Conservation (phyloP, 495 filamentous ascomycete genomes). For the Corynascus novoguineensis region DNA sequence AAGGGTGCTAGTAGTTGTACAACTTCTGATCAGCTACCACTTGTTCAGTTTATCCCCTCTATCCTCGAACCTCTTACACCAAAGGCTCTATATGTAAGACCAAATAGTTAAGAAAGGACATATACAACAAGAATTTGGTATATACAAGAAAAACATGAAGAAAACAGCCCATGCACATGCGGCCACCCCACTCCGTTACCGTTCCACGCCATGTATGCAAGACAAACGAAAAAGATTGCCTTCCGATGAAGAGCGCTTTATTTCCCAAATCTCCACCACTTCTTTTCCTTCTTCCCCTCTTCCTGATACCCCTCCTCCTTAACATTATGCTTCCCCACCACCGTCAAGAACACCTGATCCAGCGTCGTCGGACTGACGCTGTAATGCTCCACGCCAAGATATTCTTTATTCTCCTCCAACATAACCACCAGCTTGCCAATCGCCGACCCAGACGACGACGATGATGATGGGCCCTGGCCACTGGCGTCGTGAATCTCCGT, state of each 20-base stretch:
- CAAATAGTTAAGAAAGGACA: too few relatives aligned
- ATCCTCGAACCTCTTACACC: too few relatives aligned
- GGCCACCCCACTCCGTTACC: background rate
- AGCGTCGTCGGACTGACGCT: conserved; percentile 75
- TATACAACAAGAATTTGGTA: too few relatives aligned
- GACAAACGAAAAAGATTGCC: too few relatives aligned
- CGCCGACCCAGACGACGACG: conserved; percentile 23
- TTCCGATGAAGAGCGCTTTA: background rate
- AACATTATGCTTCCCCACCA: conserved; percentile 71
- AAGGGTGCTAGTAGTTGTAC: too few relatives aligned
- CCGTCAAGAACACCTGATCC: conserved; percentile 81
- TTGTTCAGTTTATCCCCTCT: too few relatives aligned
- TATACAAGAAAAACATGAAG: background rate
- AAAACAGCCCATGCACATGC: background rate
- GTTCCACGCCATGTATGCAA: background rate
- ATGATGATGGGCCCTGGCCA: conserved; percentile 8
- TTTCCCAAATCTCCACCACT: conserved; percentile 17
- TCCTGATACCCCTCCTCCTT: conserved; percentile 65
- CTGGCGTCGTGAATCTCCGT: conserved; percentile 9
- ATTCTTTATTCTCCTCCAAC: conserved; percentile 61
- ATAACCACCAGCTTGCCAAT: conserved; percentile 63
- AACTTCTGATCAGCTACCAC: too few relatives aligned
- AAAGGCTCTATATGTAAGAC: too few relatives aligned
- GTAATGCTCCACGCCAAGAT: conserved; percentile 69
- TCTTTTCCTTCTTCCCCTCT: conserved; percentile 33